Conservation (phyloP, 139 green algal genomes). For the Coelastrella sp. region DNA sequence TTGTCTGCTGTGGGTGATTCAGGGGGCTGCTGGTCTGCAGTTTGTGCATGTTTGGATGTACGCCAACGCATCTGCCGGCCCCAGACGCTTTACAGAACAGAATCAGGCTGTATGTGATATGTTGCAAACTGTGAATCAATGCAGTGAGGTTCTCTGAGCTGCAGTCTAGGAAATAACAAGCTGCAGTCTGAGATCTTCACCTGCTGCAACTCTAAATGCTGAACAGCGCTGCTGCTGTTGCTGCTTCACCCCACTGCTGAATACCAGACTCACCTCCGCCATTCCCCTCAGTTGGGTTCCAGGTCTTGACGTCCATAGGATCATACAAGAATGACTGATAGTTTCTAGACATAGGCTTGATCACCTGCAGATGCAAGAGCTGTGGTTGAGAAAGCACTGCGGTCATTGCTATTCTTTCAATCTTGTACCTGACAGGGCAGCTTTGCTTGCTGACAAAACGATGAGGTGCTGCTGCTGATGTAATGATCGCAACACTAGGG, state of each 20-base stretch:
- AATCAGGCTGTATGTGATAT: no score
- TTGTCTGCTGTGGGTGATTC: neutral
- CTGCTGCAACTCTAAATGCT: neutral
- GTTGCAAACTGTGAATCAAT: no score
- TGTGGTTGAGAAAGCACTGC: neutral
- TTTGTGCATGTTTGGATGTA: neutral
- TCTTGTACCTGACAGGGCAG: neutral
- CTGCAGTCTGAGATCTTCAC: neutral
- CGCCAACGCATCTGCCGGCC: no score
- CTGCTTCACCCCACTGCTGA: neutral
- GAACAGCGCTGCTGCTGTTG: neutral
- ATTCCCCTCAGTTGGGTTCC: slow-evolving; percentile 29
- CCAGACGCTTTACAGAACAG: no score
- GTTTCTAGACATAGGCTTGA: slow-evolving; percentile 26
- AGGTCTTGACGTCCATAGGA: slow-evolving; percentile 5
- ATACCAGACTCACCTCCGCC: neutral
- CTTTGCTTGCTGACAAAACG: neutral
- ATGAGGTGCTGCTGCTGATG: no score
- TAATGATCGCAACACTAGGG: no score
- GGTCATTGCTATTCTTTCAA: neutral
- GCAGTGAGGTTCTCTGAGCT: no score
- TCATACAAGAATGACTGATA: slow-evolving; percentile 16
- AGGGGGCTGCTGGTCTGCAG: neutral
- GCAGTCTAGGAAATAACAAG: no score
- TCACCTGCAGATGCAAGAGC: neutral